phyloP scores from a whole-genome alignment of 352 stramenopile genomes.

The Phytophthora citricola region DNA sequence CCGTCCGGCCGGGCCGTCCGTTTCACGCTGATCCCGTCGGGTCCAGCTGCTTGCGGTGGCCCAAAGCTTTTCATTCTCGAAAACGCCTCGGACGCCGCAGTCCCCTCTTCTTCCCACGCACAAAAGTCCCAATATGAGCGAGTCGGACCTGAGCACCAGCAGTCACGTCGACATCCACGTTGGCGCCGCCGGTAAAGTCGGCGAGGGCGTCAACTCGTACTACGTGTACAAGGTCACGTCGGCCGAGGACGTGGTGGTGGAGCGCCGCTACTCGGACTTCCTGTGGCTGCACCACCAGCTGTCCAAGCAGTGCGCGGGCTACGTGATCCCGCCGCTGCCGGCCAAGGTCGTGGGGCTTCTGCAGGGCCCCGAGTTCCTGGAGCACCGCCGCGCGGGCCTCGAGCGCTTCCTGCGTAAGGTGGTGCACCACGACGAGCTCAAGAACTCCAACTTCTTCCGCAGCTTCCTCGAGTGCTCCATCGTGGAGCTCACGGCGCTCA shows the following conservation, averaged over 20 bases:
- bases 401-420: slow-evolving; percentile 86
- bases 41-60: slow-evolving; percentile 14
- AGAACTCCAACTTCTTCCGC: slow-evolving; percentile 70
- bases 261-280: slow-evolving; percentile 88
- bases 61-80: slow-evolving; percentile 27
- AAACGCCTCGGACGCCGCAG: slow-evolving; percentile 19
- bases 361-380: slow-evolving; percentile 82
- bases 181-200: slow-evolving; percentile 74
- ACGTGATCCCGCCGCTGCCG: slow-evolving; percentile 84
- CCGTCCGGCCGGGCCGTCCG: slow-evolving; percentile 23
- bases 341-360: slow-evolving; percentile 82
- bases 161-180: slow-evolving; percentile 54
- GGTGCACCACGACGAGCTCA: slow-evolving; percentile 77
- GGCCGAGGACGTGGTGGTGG: slow-evolving; percentile 58
- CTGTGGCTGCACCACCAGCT: slow-evolving; percentile 83
- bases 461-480: slow-evolving; percentile 80
- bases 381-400: slow-evolving; percentile 73
- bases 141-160: slow-evolving; percentile 27
- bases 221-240: slow-evolving; percentile 86
- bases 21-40: slow-evolving; percentile 32
- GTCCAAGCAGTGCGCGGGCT: slow-evolving; percentile 76
- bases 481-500: slow-evolving; percentile 78
- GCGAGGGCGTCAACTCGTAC: slow-evolving; percentile 86
- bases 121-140: slow-evolving; percentile 22
- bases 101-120: background rate